A percentile compares a stretch with the other conserved stretches of the same genome.
These are phyloP conservation scores for Cylindrotheca closterium DNA, from an alignment of 108 stramenopile genomes.

Conservation along the genomic window DNA sequence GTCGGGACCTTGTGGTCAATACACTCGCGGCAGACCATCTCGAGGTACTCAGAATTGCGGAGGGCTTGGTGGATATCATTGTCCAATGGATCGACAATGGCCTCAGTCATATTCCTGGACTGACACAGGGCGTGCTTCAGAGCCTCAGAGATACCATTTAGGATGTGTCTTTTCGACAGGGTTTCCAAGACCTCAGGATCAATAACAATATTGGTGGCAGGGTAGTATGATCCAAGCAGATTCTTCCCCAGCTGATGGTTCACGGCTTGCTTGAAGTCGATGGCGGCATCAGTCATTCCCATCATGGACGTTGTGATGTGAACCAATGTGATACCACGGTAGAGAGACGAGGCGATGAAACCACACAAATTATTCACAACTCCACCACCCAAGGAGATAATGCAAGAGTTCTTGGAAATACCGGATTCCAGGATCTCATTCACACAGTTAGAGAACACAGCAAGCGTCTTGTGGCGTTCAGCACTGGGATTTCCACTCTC, in stretches of 20 bases:
- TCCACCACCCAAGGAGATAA: conserved; percentile 41
- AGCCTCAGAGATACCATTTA: conserved; percentile 43
- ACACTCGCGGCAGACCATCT: conserved; percentile 19
- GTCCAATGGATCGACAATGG: conserved; percentile 21
- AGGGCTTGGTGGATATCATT: conserved; percentile 16
- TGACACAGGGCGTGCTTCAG: conserved; percentile 39
- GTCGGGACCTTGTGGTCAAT: conserved; percentile 43
- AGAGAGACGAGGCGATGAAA: conserved; percentile 30
- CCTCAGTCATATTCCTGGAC: conserved; percentile 14
- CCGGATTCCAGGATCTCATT: conserved; percentile 18
- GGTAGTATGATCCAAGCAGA: conserved; percentile 38
- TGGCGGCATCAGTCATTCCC: conserved; percentile 39
- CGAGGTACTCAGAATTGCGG: conserved; percentile 26
- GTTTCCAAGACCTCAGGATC: conserved; percentile 34
- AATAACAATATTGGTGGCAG: conserved; percentile 33
- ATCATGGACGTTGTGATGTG: conserved; percentile 40
- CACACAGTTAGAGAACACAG: conserved; percentile 4
- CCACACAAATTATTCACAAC: conserved; percentile 37
- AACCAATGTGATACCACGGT: conserved; percentile 35
- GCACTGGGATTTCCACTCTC: conserved; percentile 33
- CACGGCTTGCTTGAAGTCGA: conserved; percentile 42
- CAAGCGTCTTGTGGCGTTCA: conserved; percentile 32
- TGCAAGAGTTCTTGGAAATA: conserved; percentile 34
- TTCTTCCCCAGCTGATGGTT: conserved; percentile 39
- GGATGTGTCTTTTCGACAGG: conserved; percentile 26